A percentile compares a stretch with the other conserved stretches of the same genome.
phyloP scores from a whole-genome alignment of 345 rosid genomes.

The Aurinia saxatilis region DNA sequence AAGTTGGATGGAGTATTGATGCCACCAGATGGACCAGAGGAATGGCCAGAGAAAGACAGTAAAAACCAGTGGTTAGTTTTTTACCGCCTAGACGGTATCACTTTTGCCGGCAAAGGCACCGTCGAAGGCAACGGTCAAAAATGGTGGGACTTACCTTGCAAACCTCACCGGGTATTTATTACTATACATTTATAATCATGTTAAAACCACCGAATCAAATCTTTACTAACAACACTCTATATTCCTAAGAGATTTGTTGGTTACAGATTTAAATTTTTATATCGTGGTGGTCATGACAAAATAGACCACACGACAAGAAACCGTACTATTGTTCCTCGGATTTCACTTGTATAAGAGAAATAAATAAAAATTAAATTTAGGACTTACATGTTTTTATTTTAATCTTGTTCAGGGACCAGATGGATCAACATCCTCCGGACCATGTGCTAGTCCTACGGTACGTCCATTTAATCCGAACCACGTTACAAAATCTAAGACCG shows the following conservation, averaged over 20 bases:
- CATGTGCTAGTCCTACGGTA: constrained; percentile 88
- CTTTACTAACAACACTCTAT: too few relatives aligned
- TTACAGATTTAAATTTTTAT: too few relatives aligned
- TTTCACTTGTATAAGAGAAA: neutral
- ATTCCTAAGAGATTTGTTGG: too few relatives aligned
- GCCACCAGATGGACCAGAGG: constrained; percentile 92
- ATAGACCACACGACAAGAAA: constrained; percentile 4
- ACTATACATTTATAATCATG: too few relatives aligned
- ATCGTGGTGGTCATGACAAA: neutral
- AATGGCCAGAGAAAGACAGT: constrained; percentile 77
- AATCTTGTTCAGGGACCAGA: constrained; percentile 53
- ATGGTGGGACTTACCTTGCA: constrained; percentile 99
- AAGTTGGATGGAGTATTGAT: constrained; percentile 76
- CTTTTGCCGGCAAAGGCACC: constrained; percentile 69
- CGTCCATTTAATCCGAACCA: constrained; percentile 21
- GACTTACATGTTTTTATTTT: neutral
- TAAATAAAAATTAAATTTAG: neutral
- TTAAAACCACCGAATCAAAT: neutral
- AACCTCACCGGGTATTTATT: constrained; percentile 76
- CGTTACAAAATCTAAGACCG: neutral
- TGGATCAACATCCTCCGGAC: constrained; percentile 50
- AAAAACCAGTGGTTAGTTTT: constrained; percentile 85
- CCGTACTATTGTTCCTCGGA: constrained; percentile 2
- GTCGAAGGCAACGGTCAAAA: constrained; percentile 93
- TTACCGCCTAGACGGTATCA: constrained; percentile 58